Percentiles rank a stretch among this genome's conserved stretches.
These are phyloP conservation scores for Hypoxylon sp. DNA, from an alignment of 2,329 filamentous ascomycete species.

Conservation along the genomic window DNA sequence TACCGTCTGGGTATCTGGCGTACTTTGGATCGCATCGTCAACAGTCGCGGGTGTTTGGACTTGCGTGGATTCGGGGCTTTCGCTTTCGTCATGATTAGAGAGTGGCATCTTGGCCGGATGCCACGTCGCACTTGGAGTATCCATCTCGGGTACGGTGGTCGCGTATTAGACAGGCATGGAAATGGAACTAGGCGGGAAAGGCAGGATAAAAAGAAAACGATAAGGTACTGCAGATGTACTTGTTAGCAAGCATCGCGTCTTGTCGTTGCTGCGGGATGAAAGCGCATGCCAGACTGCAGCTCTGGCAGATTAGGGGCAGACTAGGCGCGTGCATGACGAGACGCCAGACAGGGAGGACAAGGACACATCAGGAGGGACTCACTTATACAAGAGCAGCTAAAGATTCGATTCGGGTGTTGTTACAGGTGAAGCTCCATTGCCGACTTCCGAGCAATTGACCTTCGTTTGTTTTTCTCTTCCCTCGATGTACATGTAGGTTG, in stretches of 20 bases:
- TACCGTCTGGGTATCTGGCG: conserved; percentile 24
- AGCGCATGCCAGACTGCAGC: conserved; percentile 31
- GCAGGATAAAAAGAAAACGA: conserved; percentile 33
- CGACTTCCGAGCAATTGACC: conserved; percentile 25
- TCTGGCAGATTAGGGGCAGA: conserved; percentile 27
- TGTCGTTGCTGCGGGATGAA: conserved; percentile 10
- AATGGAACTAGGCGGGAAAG: conserved; percentile 24
- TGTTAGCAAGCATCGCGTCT: conserved; percentile 36
- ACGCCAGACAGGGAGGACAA: conserved; percentile 4
- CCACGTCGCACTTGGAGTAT: conserved; percentile 56
- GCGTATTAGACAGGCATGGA: conserved; percentile 44
- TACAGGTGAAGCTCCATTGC: conserved; percentile 41
- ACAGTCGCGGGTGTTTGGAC: conserved; percentile 12
- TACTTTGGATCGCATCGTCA: conserved; percentile 15
- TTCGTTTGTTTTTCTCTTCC: conserved; percentile 1
- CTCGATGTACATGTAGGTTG: conserved; percentile 1
- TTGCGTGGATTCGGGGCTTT: conserved; percentile 24
- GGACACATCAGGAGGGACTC: conserved; percentile 28
- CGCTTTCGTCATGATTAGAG: conserved; percentile 38
- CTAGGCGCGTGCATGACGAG: conserved; percentile 14
- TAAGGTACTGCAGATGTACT: conserved; percentile 28
- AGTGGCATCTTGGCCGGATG: conserved; percentile 62
- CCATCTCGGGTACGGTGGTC: conserved; percentile 51
- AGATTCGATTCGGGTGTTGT: conserved; percentile 33
- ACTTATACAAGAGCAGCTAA: conserved; percentile 42